These are phyloP conservation scores for Exophiala aquamarina DNA, from an alignment of 2,329 filamentous ascomycete species.

Conservation along the genomic window DNA sequence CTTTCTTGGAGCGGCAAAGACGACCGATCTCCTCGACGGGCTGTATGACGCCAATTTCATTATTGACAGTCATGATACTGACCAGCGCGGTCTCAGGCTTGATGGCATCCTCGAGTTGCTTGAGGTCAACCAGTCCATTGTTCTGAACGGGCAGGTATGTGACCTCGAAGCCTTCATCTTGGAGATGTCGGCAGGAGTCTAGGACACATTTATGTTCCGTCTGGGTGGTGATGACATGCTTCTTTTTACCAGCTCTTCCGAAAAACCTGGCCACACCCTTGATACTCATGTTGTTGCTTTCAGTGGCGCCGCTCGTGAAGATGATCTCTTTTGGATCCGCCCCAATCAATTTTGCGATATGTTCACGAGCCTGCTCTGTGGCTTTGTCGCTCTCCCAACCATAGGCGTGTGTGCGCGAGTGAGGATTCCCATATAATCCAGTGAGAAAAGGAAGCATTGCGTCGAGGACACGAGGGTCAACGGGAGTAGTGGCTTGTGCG, in stretches of 20 bases:
- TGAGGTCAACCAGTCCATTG: constrained; percentile 82
- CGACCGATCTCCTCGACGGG: constrained; percentile 90
- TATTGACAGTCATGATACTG: constrained; percentile 99
- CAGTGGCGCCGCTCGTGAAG: constrained; percentile 95
- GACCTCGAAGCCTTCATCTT: constrained; percentile 93
- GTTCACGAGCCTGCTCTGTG: constrained; percentile 78
- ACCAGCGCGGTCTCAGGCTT: constrained; percentile 87
- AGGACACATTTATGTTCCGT: constrained; percentile 99
- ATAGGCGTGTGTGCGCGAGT: constrained; percentile 95
- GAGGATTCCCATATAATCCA: constrained; percentile 92
- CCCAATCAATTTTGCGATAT: constrained; percentile 84
- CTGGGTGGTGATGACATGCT: constrained; percentile 94
- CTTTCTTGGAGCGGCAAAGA: constrained; percentile 84
- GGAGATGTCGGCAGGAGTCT: constrained; percentile 93
- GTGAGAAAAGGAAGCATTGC: constrained; percentile 95
- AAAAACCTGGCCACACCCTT: constrained; percentile 98
- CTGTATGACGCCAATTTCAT: constrained; percentile 99
- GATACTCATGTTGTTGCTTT: constrained; percentile 99
- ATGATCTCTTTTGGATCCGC: constrained; percentile 98
- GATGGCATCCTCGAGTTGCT: constrained; percentile 83
- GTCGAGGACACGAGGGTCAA: constrained; percentile 91
- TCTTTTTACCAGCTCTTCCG: constrained; percentile 90
- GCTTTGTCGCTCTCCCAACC: constrained; percentile 98
- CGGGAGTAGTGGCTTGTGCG: constrained; percentile 95
- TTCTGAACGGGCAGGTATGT: constrained; percentile 92